Evolutionary conservation across 2,329 filamentous ascomycete genomes (phyloP), one percentile per base, ranked within the genome.

Genomic region (Verticillium alfalfae): DNA sequence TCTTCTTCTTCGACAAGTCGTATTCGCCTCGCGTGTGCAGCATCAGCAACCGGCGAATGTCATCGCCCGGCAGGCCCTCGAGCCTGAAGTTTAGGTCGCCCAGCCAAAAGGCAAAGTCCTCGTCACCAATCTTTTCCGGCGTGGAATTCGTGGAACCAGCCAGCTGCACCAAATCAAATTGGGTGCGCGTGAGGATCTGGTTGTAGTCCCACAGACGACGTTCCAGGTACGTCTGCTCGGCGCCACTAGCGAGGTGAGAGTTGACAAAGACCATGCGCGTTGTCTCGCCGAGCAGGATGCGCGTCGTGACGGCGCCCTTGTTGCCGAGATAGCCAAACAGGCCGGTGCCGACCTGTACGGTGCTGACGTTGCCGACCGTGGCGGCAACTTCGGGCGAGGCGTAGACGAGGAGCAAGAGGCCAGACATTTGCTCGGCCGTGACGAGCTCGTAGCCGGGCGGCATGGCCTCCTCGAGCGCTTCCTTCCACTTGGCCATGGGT

Each of bases 91-190:
- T 99, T 52, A 99, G 81, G 73, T 99, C 95, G 7, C 95, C 95
- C 70, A 97, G 91, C 92, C 94, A 98, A 70, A 99, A 97, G 0
- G 88, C 87, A 76, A 97, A 93, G 70, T 99, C 95, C 66, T 96
- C 94, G 45, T 96, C 91, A 1, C 92, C 93, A 66, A 99, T 88
- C 39, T 80, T 84, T 59, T 90, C 87, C 0, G 82, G 78, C 1
- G 45, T 22, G 7, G 54, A 15, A 41, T 87, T 81, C 1, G 84
- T 78, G 6, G 89, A 85, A 9, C 90, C 88, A 0, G 83, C 79
- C 62, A 89, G 84, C 45, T 80, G 79, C 7, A 96, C 84, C 0
- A 92, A 88, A 7, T 90, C 86, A 69, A 98, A 98, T 65, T 86
- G 88, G 1, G 92, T 90, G 57, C 93, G 88, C 59, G 81, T 81